Percentiles rank a stretch among this genome's conserved stretches.
phyloP scores from a whole-genome alignment of 169 alveolate species.

The Theileria orientalis region DNA sequence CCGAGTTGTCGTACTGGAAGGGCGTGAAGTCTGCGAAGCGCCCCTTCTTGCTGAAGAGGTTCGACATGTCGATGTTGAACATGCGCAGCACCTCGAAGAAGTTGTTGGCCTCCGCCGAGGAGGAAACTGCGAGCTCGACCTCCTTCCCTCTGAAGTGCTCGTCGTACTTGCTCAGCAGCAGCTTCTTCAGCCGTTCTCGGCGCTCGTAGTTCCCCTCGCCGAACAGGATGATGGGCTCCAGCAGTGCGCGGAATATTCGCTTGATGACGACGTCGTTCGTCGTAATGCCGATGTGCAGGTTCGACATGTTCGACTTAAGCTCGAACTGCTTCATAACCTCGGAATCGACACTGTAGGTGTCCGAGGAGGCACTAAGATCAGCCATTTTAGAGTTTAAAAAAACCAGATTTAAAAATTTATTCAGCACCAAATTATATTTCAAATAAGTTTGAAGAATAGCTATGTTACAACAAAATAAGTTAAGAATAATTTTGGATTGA shows the following conservation, averaged over 20 bases:
- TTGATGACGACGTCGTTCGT: constrained; percentile 71
- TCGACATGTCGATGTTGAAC: constrained; percentile 75
- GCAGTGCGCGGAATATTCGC: constrained; percentile 67
- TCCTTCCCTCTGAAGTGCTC: constrained; percentile 61
- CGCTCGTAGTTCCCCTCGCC: constrained; percentile 79
- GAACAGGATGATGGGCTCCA: constrained; percentile 75
- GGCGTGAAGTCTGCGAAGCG: constrained; percentile 46
- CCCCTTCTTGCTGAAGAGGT: constrained; percentile 58
- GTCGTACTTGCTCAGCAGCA: constrained; percentile 70
- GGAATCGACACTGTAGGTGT: constrained; percentile 34
- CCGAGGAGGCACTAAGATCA: constrained; percentile 36
- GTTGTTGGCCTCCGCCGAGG: constrained; percentile 72
- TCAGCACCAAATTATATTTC: not conserved
- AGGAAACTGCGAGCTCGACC: constrained; percentile 41
- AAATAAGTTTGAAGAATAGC: not conserved
- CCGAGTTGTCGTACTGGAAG: constrained; percentile 45
- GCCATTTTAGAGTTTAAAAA: constrained; percentile 18
- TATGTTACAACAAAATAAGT: not conserved
- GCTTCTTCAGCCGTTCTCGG: constrained; percentile 70
- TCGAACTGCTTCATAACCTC: constrained; percentile 72
- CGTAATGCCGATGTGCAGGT: constrained; percentile 70
- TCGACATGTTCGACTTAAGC: constrained; percentile 67
- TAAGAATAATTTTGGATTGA: not conserved
- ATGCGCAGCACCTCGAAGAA: constrained; percentile 67
- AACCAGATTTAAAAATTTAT: not conserved